Evolutionary conservation across 140 eudicot genomes (phyloP), one percentile per base, ranked within the genome.

Genomic region (Stevia rebaudiana): DNA sequence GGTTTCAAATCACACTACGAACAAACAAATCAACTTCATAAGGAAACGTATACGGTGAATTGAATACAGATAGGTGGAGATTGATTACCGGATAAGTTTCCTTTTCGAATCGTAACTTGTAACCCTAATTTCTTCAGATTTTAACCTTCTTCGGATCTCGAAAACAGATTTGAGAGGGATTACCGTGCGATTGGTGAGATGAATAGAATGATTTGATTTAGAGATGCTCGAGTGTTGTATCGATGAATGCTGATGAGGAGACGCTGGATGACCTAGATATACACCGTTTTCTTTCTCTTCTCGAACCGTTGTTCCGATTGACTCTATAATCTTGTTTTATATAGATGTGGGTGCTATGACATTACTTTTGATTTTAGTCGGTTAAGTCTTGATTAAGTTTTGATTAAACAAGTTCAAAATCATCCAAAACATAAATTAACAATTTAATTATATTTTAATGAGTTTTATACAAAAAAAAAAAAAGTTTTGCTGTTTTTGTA

Each of bases 221-320:
- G 28, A 59, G 68, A 52, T 19, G 17, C n/a, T 66, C 7, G 50
- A 49, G 73, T 37, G 54, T 36, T 37, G 63, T 44, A 21, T 8
- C 59, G 74, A 33, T 57, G 74, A 33, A 46, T 43, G 59, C 10
- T 31, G 39, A 70, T 21, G 68, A 31, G 41, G 61, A 56, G 36
- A 56, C 63, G 63, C 15, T 40, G 21, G 72, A 67, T 60, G 75
- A 48, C 75, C 75, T 59, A 70, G 60, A 2, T 19, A 43, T 43
- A 13, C 49, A 7, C 49, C 8, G 13, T 43, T 43, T 4, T 4
- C 9, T 40, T 11, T 40, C 9, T 13, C 42, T 37, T 37, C 42
- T 37, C 12, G 4, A 40, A 40, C 49, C 49, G 19, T 2, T 6
- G 37, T 33, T 6, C 2, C 41, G 11, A 13, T 28, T 28, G 33